A percentile compares a stretch with the other conserved stretches of the same genome.
These are phyloP conservation scores for Exophiala calicioides DNA, from an alignment of 2,329 filamentous ascomycete species.

Conservation along the genomic window DNA sequence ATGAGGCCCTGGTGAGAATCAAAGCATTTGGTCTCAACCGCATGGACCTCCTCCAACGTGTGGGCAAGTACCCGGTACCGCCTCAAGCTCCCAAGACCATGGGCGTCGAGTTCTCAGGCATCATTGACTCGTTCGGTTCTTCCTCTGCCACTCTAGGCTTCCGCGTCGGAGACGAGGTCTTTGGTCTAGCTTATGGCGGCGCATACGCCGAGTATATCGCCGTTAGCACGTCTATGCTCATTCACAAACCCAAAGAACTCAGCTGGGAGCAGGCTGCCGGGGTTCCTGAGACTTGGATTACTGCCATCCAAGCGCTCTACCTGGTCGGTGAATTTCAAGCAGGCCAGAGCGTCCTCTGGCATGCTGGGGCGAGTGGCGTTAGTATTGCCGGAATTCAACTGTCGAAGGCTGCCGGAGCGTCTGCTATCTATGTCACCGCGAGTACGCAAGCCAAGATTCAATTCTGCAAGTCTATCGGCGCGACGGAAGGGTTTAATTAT, in stretches of 20 bases:
- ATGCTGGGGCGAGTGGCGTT: conserved; percentile 85
- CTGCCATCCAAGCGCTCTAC: conserved; percentile 85
- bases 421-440: conserved; percentile 76
- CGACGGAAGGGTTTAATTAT: conserved; percentile 81
- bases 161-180: conserved; percentile 40
- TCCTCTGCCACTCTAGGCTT: conserved; percentile 35
- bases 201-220: conserved; percentile 86
- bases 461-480: conserved; percentile 76
- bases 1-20: conserved; percentile 79
- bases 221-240: conserved; percentile 74
- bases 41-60: conserved; percentile 51
- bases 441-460: conserved; percentile 76
- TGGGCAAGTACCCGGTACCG: conserved; percentile 49
- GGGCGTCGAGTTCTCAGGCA: conserved; percentile 52
- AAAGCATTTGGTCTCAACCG: conserved; percentile 77
- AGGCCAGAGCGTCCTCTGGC: conserved; percentile 80
- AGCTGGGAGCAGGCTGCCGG: conserved; percentile 76
- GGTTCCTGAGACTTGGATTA: conserved; percentile 85
- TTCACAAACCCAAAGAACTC: conserved; percentile 74
- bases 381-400: conserved; percentile 88
- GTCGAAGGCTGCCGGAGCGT: conserved; percentile 65
- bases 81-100: conserved; percentile 47
- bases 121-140: conserved; percentile 53
- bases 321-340: conserved; percentile 71
- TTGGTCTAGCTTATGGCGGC: conserved; percentile 84